These are phyloP conservation scores for Leccinum broughii DNA, from an alignment of 768 basidiomycete species.

Conservation along the genomic window DNA sequence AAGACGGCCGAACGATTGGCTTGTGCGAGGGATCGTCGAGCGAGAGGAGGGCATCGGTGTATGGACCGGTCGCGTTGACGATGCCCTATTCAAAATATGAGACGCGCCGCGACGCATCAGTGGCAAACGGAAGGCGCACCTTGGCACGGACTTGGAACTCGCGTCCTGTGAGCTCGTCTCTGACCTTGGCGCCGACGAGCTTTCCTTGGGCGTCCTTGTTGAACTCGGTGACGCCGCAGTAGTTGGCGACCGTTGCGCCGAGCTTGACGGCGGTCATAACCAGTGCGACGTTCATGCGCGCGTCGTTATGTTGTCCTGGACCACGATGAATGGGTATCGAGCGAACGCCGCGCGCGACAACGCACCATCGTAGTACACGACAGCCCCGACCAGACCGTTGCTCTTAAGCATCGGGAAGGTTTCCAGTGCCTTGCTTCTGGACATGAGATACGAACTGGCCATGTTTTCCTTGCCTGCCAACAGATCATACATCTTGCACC, in stretches of 20 bases:
- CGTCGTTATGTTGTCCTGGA: conserved; percentile 95
- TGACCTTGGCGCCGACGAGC: too few species aligned
- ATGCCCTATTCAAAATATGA: conserved; percentile 55
- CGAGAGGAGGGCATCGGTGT: conserved; percentile 79
- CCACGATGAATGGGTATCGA: neutral
- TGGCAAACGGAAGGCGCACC: neutral
- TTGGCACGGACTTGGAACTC: too few species aligned
- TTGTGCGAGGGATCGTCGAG: conserved; percentile 77
- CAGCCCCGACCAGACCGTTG: conserved; percentile 88
- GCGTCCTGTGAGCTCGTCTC: too few species aligned
- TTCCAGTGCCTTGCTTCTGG: conserved; percentile 88
- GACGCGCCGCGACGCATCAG: neutral
- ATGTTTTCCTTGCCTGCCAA: conserved; percentile 96
- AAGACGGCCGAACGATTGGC: conserved; percentile 89
- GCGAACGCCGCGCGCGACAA: neutral
- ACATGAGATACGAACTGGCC: conserved; percentile 95
- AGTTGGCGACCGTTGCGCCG: conserved; percentile 86
- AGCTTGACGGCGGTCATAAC: conserved; percentile 93
- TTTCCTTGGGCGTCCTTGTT: conserved; percentile 53
- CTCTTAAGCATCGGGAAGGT: conserved; percentile 96
- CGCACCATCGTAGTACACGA: conserved; percentile 96
- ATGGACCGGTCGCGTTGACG: conserved; percentile 97
- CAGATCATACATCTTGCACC: conserved; percentile 95
- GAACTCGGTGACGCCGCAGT: conserved; percentile 80
- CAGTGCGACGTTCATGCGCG: conserved; percentile 96